Evolutionary conservation across 768 basidiomycete species (phyloP), one percentile per base, ranked within the genome.

Genomic region (Leucocoprinus sp.): DNA sequence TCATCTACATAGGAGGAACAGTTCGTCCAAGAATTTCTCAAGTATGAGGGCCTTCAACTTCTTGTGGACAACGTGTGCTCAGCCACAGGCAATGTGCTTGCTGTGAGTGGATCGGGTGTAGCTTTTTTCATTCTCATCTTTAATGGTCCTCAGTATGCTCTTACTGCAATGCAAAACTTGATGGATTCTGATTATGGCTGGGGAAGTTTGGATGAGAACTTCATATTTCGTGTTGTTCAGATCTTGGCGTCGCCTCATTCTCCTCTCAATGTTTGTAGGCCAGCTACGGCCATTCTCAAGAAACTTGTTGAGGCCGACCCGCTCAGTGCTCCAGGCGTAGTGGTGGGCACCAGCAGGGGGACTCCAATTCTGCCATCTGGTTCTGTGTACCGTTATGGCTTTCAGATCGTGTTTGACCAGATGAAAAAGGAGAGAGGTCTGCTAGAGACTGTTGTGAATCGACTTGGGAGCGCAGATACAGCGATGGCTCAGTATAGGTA

Each of bases 291-390:
- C 26, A 93, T 95, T 45, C 71, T 93, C 51, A 89, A 90, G 64
- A 84, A 84, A 52, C 76, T 95, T 17, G 90, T 92, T 11, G 89
- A 92, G 60, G 89, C 89, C 7, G 86, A 89, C 55, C 84, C 89
- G 14, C 64, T 72, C 53, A 80, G 68, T 49, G 76, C 78, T 14
- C 77, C 84, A 1, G 80, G 78, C 14, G 69, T 75, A 1, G 58
- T 70, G 31, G 71, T 80, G 9, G 75, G 81, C 55, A 79, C 83
- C 17, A 86, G 84, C 55, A 70, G 68, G 52, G 60, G 60, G 33
- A 70, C 71, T 6, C 75, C 84, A 2, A 54, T 58, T 23, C 61
- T 69, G 2, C 75, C 76, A 4, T 75, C 80, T 11, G 84, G 75
- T n/a, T 88, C 83, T 0, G 75, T 89, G 5, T 89, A 84, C 59